Base-by-base conservation (phyloP, 768 basidiomycete species). In the Heimioporus sp. region DNA sequence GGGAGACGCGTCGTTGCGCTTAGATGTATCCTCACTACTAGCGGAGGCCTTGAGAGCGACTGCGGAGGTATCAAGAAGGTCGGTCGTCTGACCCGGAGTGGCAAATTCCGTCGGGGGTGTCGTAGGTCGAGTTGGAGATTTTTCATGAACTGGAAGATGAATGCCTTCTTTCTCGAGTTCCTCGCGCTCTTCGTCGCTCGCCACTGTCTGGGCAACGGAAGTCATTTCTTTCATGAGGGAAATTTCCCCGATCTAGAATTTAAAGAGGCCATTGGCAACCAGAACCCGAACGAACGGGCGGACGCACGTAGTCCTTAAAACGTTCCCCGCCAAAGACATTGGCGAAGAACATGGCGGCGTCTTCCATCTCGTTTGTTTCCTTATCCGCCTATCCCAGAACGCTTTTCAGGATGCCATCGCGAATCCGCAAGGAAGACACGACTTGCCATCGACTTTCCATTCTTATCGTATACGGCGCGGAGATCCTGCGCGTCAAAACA, bases 291-390 rank as follows among this genome's bases (percentile, higher is more conserved):
- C 47, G 15, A 46, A 43, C 6, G 47, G 43, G 21, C 45, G 52
- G 13, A 77, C 92, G 68, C 68, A 95, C 92, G 64, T 92, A 93
- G 66, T 94, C 92, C 52, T 76, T 72, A 67, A 97, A 97, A 21
- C 89, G 80, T 63, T 96, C 95, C 20, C 97, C 96, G 47, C 94
- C 94, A 66, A 99, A 99, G 15, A 98, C 90, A 63, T 90, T 87
- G 17, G 91, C 88, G 65, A 99, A 99, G 77, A 99, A 90, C 52
- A 90, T 88, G 35, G 90, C 87, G 4, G 97, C 93, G 63, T 99
- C 95, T 42, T 92, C 89, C 80, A 95, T 88, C 37, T 78, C 84
- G 15, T 77, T 81, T n/a, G 88, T 86, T 61, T 91, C 89, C 63
- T 85, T 87, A 69, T 90, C 90, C 52, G 80, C 76, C 86, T 85